phyloP scores from a whole-genome alignment of 805 yeast genomes.

The Schizosaccharomyces pombe region DNA sequence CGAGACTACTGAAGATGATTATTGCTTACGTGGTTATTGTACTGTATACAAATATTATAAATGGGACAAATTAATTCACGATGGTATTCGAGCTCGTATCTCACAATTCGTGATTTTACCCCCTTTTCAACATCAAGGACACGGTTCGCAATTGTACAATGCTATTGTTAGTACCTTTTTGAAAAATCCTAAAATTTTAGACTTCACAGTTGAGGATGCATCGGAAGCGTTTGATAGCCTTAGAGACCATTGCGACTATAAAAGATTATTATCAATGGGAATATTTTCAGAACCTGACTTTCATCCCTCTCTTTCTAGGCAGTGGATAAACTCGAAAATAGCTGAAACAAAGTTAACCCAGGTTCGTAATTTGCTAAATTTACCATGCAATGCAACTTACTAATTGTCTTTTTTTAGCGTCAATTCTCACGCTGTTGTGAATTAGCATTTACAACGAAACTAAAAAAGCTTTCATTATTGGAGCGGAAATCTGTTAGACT shows the following conservation, averaged over 20 bases:
- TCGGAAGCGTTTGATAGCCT: constrained; percentile 77
- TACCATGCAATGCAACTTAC: neutral
- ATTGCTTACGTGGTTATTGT: constrained; percentile 43
- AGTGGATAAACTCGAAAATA: constrained; percentile 18
- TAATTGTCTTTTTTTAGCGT: constrained; percentile 14
- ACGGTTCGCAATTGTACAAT: constrained; percentile 43
- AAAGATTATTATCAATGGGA: constrained; percentile 20
- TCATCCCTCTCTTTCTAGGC: constrained; percentile 10
- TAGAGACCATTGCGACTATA: constrained; percentile 60
- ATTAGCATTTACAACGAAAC: constrained; percentile 33
- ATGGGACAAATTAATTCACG: constrained; percentile 30
- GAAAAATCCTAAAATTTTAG: constrained; percentile 28
- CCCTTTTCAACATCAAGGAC: constrained; percentile 47
- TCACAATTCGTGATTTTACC: constrained; percentile 76
- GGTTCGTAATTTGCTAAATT: neutral
- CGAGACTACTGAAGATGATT: neutral
- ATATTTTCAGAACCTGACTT: constrained; percentile 11
- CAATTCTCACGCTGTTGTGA: constrained; percentile 62
- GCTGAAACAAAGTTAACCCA: neutral
- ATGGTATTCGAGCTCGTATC: constrained; percentile 50
- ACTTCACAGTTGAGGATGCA: constrained; percentile 84
- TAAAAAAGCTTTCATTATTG: constrained; percentile 9
- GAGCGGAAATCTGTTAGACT: constrained; percentile 21
- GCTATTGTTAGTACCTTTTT: constrained; percentile 33
- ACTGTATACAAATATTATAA: constrained; percentile 72